Evolutionary conservation across 2,329 filamentous ascomycete species (phyloP).

Genomic region (Trichophyton equinum): DNA sequence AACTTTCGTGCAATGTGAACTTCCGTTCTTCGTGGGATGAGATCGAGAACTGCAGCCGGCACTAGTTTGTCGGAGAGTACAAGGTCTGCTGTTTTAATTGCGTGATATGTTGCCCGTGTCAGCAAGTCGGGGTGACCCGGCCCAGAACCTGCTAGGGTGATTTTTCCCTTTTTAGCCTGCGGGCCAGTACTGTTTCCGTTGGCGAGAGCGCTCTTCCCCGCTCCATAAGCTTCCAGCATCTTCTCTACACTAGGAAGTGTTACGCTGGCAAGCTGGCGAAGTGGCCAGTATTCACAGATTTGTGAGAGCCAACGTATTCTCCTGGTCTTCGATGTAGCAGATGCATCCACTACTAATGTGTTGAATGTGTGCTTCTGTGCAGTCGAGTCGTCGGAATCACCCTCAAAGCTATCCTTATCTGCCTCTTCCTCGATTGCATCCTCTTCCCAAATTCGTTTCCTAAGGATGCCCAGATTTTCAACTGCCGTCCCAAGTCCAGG

Average conservation of each 20-base stretch:
- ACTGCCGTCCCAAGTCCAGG: constrained; percentile 63
- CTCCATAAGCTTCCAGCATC: constrained; percentile 59
- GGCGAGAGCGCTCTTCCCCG: constrained; percentile 10
- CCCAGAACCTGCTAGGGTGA: constrained; percentile 83
- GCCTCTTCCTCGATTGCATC: constrained; percentile 44
- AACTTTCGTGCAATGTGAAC: constrained; percentile 94
- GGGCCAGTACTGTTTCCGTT: constrained; percentile 10
- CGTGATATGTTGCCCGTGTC: constrained; percentile 48
- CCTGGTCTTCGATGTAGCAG: constrained; percentile 60
- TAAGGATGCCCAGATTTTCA: constrained; percentile 59
- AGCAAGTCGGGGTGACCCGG: constrained; percentile 87
- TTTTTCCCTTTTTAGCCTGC: constrained; percentile 44
- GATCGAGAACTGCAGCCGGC: constrained; percentile 68
- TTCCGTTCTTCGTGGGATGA: constrained; percentile 78
- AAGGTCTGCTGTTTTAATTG: constrained; percentile 37
- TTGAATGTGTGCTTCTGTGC: constrained; percentile 73
- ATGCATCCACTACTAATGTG: constrained; percentile 58
- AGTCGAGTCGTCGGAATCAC: constrained; percentile 36
- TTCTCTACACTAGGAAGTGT: constrained; percentile 65
- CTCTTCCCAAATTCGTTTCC: constrained; percentile 60
- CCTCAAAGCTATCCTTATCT: constrained; percentile 31
- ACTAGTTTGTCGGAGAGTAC: constrained; percentile 44
- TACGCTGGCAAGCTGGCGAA: constrained; percentile 66
- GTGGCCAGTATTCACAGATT: constrained; percentile 97
- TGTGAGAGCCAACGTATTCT: constrained; percentile 88